A percentile compares a stretch with the other conserved stretches of the same genome.
Evolutionary conservation across 495 filamentous ascomycete species (phyloP).

Genomic region (Aspergillus ostianus): DNA sequence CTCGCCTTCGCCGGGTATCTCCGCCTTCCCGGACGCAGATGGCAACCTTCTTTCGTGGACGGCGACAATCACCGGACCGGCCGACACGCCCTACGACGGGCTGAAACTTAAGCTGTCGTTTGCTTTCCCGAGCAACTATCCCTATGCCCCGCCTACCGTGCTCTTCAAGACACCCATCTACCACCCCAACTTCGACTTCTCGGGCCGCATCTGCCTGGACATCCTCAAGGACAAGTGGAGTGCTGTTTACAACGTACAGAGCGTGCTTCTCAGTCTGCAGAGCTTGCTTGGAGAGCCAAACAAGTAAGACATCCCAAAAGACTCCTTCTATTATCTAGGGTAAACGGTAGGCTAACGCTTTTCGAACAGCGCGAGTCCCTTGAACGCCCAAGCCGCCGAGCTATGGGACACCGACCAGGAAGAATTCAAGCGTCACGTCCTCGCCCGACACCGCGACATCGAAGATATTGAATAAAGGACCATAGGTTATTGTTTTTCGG

Average conservation of each 20-base stretch:
- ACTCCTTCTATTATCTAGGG: background rate
- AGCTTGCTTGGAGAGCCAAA: constrained; percentile 96
- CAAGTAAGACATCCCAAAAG: constrained; percentile 61
- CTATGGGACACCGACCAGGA: constrained; percentile 88
- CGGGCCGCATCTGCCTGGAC: constrained; percentile 89
- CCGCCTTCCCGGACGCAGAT: constrained; percentile 87
- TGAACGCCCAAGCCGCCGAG: constrained; percentile 95
- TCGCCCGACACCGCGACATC: constrained; percentile 60
- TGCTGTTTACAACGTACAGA: constrained; percentile 90
- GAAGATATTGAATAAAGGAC: constrained; percentile 49
- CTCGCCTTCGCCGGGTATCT: constrained; percentile 86
- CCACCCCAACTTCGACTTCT: constrained; percentile 92
- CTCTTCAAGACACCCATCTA: constrained; percentile 93
- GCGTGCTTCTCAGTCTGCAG: constrained; percentile 88
- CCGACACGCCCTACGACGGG: constrained; percentile 84
- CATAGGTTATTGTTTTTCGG: background rate
- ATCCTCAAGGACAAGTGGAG: constrained; percentile 99
- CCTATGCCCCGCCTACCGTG: constrained; percentile 88
- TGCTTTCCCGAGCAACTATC: constrained; percentile 87
- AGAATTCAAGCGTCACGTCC: constrained; percentile 80
- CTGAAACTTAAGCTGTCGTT: constrained; percentile 93
- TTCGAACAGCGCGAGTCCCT: constrained; percentile 71
- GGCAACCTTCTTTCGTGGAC: constrained; percentile 90
- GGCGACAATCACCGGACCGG: constrained; percentile 88
- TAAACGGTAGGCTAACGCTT: constrained; percentile 14